A percentile compares a stretch with the other conserved stretches of the same genome.
phyloP scores from a whole-genome alignment of 2,329 filamentous ascomycete genomes.

The Aspergillus fijiensis region DNA sequence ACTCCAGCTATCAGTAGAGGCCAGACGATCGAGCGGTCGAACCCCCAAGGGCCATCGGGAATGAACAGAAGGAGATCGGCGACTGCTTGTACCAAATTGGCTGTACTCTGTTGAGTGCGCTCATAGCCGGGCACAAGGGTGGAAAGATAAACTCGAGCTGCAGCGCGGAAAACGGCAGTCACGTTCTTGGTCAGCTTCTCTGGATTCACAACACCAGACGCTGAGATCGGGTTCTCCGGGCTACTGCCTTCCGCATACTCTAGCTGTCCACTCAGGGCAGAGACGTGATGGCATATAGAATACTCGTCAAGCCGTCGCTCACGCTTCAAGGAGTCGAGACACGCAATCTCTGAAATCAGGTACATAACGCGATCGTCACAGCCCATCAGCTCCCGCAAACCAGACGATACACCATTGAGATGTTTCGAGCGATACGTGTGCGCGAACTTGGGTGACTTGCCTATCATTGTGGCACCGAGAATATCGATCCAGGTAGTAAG shows the following conservation, averaged over 20 bases:
- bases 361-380: conserved; percentile 98
- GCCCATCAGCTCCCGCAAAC: conserved; percentile 89
- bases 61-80: conserved; percentile 75
- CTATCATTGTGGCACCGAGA: conserved; percentile 78
- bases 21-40: conserved; percentile 89
- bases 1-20: conserved; percentile 85
- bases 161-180: conserved; percentile 83
- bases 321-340: conserved; percentile 81
- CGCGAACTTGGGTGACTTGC: conserved; percentile 63
- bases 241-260: conserved; percentile 41
- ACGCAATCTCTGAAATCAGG: conserved; percentile 94
- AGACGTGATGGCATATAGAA: conserved; percentile 80
- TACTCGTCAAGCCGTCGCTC: conserved; percentile 72
- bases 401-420: conserved; percentile 62
- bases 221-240: conserved; percentile 59
- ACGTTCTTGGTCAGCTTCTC: conserved; percentile 84
- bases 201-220: conserved; percentile 71
- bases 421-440: conserved; percentile 74
- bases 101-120: conserved; percentile 68
- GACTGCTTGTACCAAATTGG: conserved; percentile 74
- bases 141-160: conserved; percentile 91
- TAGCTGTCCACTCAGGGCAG: conserved; percentile 81
- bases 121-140: conserved; percentile 85
- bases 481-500: conserved; percentile 1
- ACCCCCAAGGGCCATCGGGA: conserved; percentile 74